phyloP scores from a whole-genome alignment of 257 asterid species.

The Primulina huaijiensis region DNA sequence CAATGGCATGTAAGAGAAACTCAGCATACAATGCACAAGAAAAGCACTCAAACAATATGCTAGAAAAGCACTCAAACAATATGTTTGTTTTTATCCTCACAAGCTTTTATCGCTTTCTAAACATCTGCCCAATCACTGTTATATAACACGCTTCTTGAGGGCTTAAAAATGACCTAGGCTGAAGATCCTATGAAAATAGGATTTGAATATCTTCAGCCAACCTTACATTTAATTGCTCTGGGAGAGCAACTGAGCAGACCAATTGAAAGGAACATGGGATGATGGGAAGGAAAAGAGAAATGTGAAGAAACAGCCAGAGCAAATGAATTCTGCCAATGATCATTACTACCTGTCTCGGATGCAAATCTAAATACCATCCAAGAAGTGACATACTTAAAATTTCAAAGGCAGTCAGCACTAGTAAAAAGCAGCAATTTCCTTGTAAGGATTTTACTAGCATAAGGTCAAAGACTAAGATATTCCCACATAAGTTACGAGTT shows the following conservation, averaged over 20 bases:
- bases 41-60: not conserved
- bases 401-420: slow-evolving; percentile 7
- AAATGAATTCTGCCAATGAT: not conserved
- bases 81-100: not conserved
- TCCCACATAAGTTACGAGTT: too few relatives aligned
- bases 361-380: slow-evolving; percentile 9
- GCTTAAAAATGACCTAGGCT: slow-evolving; percentile 9
- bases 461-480: too few relatives aligned
- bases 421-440: slow-evolving; percentile 11
- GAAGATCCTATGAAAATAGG: not conserved
- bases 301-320: not conserved
- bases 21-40: slow-evolving; percentile 3
- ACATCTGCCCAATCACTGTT: not conserved
- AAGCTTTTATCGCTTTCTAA: not conserved
- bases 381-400: slow-evolving; percentile 7
- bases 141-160: not conserved
- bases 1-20: slow-evolving; percentile 8
- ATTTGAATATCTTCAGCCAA: not conserved
- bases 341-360: not conserved
- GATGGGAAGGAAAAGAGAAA: not conserved
- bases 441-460: not conserved
- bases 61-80: not conserved
- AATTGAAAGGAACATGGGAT: not conserved
- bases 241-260: not conserved
- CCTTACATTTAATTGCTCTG: not conserved